Conservation (phyloP, 805 yeast species). For the Suhomyces kilbournensis region DNA sequence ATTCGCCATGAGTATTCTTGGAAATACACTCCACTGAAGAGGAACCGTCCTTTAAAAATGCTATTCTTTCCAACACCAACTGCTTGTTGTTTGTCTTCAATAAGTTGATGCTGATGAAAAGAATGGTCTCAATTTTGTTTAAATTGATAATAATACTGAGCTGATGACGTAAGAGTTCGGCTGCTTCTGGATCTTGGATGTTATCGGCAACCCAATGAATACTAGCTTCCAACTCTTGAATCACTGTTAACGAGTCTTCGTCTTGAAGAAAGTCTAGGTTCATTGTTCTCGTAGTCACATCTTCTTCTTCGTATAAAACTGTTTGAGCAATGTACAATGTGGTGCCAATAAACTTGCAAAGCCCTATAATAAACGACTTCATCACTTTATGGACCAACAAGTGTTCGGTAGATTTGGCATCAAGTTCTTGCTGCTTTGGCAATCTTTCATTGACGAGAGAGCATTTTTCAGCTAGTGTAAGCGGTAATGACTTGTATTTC, state of each 20-base stretch:
- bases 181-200: conserved; percentile 10
- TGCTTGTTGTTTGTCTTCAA: conserved; percentile 2
- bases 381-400: conserved; percentile 49
- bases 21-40: conserved; percentile 3
- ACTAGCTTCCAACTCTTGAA: conserved; percentile 30
- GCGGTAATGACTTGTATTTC: not conserved
- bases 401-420: conserved; percentile 14
- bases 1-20: not conserved
- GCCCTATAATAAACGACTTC: conserved; percentile 49
- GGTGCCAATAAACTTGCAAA: conserved; percentile 52
- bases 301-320: conserved; percentile 75
- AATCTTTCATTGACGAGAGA: conserved; percentile 4
- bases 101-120: conserved; percentile 12
- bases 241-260: conserved; percentile 19
- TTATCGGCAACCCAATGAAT: conserved; percentile 27
- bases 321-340: conserved; percentile 48
- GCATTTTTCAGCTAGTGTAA: conserved; percentile 3
- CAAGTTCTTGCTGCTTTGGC: not conserved
- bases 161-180: conserved; percentile 15
- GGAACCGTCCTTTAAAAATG: conserved; percentile 18
- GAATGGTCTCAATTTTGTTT: conserved; percentile 23
- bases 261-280: conserved; percentile 38
- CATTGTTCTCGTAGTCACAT: conserved; percentile 62
- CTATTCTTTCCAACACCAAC: not conserved
- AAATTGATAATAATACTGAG: conserved; percentile 27